These are phyloP conservation scores for Plenodomus tracheiphilus DNA, from an alignment of 2,329 filamentous ascomycete species.

Conservation along the genomic window DNA sequence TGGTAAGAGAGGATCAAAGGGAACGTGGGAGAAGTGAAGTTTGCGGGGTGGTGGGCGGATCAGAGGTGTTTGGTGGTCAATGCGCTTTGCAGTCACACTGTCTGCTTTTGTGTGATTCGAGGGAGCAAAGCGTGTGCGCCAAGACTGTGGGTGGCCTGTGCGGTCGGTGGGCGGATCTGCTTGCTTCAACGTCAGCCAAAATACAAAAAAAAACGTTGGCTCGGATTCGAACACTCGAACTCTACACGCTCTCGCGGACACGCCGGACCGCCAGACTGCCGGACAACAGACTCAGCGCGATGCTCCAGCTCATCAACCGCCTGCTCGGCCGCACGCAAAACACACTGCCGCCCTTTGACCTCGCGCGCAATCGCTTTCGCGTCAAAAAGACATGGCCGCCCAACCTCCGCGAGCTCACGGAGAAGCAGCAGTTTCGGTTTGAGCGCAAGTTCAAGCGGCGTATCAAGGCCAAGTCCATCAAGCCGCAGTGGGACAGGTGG, in stretches of 20 bases:
- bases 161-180: slow-evolving; percentile 10
- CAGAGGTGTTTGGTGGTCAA: no score
- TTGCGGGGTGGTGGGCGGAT: slow-evolving; percentile 19
- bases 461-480: slow-evolving; percentile 62
- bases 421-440: slow-evolving; percentile 74
- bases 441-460: slow-evolving; percentile 79
- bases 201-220: not conserved
- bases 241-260: no score
- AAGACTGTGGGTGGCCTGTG: slow-evolving; percentile 9
- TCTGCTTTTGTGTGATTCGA: no score
- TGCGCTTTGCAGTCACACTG: no score
- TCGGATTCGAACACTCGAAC: no score
- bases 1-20: slow-evolving; percentile 1
- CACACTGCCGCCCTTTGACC: slow-evolving; percentile 42
- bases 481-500: slow-evolving; percentile 67
- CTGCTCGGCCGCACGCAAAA: slow-evolving; percentile 51
- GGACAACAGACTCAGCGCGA: slow-evolving; percentile 11
- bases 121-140: no score
- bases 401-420: slow-evolving; percentile 69
- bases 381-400: slow-evolving; percentile 78
- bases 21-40: slow-evolving; percentile 1
- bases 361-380: slow-evolving; percentile 62
- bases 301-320: slow-evolving; percentile 50
- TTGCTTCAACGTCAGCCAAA: slow-evolving; percentile 1
- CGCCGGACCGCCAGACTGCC: not conserved